Percentiles rank a stretch among this genome's conserved stretches.
These are phyloP conservation scores for Cinnamomum micranthum DNA, from an alignment of 164 flowering plant genomes.

Conservation along the genomic window DNA sequence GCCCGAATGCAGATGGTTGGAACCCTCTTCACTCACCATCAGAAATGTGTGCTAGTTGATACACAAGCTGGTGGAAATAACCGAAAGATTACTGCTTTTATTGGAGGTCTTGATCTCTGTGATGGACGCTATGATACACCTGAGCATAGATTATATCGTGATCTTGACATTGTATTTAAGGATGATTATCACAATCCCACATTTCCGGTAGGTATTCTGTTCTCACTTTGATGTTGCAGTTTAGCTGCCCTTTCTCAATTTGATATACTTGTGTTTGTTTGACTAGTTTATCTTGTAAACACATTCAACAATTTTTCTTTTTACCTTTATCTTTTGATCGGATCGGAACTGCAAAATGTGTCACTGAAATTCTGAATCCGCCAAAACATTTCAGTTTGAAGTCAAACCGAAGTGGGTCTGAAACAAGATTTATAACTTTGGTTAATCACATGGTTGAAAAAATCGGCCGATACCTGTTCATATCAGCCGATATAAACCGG, in stretches of 20 bases:
- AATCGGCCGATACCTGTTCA: too few species aligned
- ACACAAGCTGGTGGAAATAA: constrained; percentile 67
- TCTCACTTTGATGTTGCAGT: not conserved
- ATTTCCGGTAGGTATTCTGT: constrained; percentile 48
- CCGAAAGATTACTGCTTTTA: constrained; percentile 68
- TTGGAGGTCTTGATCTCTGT: constrained; percentile 88
- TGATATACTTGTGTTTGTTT: too few species aligned
- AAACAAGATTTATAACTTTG: too few species aligned
- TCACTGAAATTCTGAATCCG: too few species aligned
- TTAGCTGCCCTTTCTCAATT: not conserved
- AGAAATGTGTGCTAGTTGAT: constrained; percentile 83
- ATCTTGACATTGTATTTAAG: constrained; percentile 63
- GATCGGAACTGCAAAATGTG: too few species aligned
- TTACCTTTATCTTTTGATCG: too few species aligned
- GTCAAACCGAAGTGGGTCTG: too few species aligned
- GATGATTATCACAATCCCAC: constrained; percentile 86
- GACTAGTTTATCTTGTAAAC: too few species aligned
- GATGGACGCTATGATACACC: constrained; percentile 95
- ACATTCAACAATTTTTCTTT: too few species aligned
- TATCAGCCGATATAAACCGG: too few species aligned
- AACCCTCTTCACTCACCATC: constrained; percentile 77
- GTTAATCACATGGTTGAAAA: too few species aligned
- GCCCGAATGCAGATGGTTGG: constrained; percentile 61
- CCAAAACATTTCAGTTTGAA: too few species aligned
- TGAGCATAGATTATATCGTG: constrained; percentile 65